Evolutionary conservation across 768 basidiomycete species (phyloP).

Genomic region (Imleria badia): DNA sequence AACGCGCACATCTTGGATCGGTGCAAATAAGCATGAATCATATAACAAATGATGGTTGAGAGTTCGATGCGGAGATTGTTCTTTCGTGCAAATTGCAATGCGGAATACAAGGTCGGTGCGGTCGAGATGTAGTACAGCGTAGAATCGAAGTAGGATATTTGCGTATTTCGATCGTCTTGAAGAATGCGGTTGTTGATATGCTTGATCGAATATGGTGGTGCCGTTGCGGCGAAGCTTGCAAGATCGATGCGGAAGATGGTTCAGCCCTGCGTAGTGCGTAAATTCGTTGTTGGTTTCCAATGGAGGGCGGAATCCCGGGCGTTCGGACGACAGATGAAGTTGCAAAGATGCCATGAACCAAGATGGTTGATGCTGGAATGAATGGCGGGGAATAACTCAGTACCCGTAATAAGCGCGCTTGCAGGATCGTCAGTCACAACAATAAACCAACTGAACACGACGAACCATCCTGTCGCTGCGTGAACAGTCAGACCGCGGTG

Average conservation of each 20-base stretch:
- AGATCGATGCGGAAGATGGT: slow-evolving; percentile 32
- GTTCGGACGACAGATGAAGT: slow-evolving; percentile 20
- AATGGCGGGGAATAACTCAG: slow-evolving; percentile 26
- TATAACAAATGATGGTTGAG: slow-evolving; percentile 28
- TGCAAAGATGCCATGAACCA: slow-evolving; percentile 30
- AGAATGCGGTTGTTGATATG: slow-evolving; percentile 26
- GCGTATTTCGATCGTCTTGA: slow-evolving; percentile 23
- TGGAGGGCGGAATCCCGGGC: slow-evolving; percentile 14
- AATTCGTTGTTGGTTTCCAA: slow-evolving; percentile 25
- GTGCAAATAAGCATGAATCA: slow-evolving; percentile 37
- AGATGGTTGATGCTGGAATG: slow-evolving; percentile 24
- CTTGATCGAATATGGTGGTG: slow-evolving; percentile 24
- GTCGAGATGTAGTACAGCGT: slow-evolving; percentile 15
- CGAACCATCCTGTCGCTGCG: slow-evolving; percentile 58
- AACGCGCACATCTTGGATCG: slow-evolving; percentile 29
- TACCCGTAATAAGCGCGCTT: slow-evolving; percentile 69
- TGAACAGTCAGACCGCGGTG: slow-evolving; percentile 1
- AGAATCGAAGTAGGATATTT: slow-evolving; percentile 26
- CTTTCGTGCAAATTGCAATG: slow-evolving; percentile 26
- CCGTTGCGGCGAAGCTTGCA: slow-evolving; percentile 22
- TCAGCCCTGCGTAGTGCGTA: slow-evolving; percentile 23
- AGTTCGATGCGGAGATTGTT: slow-evolving; percentile 37
- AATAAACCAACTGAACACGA: neutral
- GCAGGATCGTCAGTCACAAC: slow-evolving; percentile 15
- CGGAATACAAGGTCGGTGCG: slow-evolving; percentile 20